Conservation (phyloP, 2,329 filamentous ascomycete genomes). For the Fonsecaea pugnacius region DNA sequence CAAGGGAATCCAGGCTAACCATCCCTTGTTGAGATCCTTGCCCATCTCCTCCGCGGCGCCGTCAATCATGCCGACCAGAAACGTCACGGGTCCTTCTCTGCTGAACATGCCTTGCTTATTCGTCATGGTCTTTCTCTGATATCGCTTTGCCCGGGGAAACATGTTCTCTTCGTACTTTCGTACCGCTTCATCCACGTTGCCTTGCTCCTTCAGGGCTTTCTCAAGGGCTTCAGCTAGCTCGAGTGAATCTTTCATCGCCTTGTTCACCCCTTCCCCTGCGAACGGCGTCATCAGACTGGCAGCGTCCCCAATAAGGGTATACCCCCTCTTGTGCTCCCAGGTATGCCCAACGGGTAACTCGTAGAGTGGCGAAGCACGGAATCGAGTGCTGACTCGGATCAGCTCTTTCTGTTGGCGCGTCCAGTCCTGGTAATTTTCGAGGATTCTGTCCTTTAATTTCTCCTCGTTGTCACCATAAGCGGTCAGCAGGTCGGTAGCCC, state of each 20-base stretch:
- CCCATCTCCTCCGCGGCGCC: conserved; percentile 25
- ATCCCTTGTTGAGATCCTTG: conserved; percentile 26
- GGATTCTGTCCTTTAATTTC: conserved; percentile 30
- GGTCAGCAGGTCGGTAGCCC: conserved; percentile 27
- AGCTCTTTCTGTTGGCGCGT: conserved; percentile 34
- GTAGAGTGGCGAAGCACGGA: conserved; percentile 33
- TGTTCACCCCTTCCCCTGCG: conserved; percentile 42
- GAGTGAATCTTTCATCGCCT: conserved; percentile 40
- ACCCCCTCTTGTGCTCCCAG: conserved; percentile 38
- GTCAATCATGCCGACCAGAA: conserved; percentile 27
- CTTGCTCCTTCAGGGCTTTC: conserved; percentile 22
- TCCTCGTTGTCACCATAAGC: conserved; percentile 23
- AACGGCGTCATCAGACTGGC: conserved; percentile 41
- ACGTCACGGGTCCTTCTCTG: conserved; percentile 31
- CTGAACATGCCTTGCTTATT: conserved; percentile 39
- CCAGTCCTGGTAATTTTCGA: conserved; percentile 37
- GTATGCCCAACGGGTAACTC: conserved; percentile 35
- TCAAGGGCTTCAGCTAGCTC: conserved; percentile 36
- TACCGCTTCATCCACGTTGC: conserved; percentile 35
- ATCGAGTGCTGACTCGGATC: conserved; percentile 33
- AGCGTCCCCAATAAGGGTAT: conserved; percentile 42
- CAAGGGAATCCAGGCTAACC: conserved; percentile 27
- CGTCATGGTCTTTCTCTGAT: conserved; percentile 34
- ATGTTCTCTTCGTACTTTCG: conserved; percentile 38
- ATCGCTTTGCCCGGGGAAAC: conserved; percentile 36